Evolutionary conservation across 352 stramenopile species (phyloP).

Genomic region (Poterioochromonas sp.): DNA sequence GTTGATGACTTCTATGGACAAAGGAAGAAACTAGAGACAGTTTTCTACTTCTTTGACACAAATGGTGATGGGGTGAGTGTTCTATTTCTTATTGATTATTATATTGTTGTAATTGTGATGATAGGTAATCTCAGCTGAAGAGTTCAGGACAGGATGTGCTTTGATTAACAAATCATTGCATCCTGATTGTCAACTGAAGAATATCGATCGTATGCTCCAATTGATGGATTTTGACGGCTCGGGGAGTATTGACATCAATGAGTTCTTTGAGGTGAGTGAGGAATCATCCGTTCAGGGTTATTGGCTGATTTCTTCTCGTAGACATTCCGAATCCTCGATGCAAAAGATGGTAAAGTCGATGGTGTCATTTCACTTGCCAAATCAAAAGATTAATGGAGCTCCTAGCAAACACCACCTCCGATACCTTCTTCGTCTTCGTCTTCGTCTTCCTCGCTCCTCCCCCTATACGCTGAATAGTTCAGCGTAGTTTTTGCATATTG

Average conservation of each 20-base stretch:
- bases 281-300: background rate
- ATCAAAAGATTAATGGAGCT: background rate
- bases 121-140: slow-evolving; percentile 41
- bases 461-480: no score
- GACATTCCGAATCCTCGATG: slow-evolving; percentile 44
- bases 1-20: slow-evolving; percentile 47
- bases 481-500: background rate
- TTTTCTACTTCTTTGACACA: slow-evolving; percentile 48
- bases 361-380: slow-evolving; percentile 29
- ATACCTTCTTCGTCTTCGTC: background rate
- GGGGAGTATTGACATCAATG: slow-evolving; percentile 47
- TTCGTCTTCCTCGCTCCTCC: no score
- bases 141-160: slow-evolving; percentile 43
- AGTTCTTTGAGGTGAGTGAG: slow-evolving; percentile 46
- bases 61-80: slow-evolving; percentile 42
- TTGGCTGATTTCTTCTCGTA: background rate
- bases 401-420: no score
- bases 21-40: slow-evolving; percentile 44
- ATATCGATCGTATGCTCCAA: slow-evolving; percentile 44
- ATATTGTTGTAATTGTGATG: background rate
- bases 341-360: slow-evolving; percentile 32
- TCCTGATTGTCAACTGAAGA: slow-evolving; percentile 40
- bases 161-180: slow-evolving; percentile 20
- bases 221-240: slow-evolving; percentile 48
- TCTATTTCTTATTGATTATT: background rate